A percentile compares a stretch with the other conserved stretches of the same genome.
phyloP scores from a whole-genome alignment of 805 yeast genomes.

The Starmera quercuum region DNA sequence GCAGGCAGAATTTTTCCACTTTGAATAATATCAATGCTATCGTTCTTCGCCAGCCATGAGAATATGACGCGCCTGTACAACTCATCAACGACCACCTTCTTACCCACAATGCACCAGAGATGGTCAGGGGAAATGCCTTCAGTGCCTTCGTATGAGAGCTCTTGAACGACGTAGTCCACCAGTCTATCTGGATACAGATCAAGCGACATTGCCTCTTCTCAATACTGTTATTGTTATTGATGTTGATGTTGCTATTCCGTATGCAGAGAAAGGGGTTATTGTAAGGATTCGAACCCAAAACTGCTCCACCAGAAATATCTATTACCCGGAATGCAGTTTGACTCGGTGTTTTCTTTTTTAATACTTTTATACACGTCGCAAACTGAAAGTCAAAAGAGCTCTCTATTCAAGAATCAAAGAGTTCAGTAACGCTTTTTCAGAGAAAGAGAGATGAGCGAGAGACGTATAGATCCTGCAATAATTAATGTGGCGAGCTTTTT shows the following conservation, averaged over 20 bases:
- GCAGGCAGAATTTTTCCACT: background rate
- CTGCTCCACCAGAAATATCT: too few species aligned
- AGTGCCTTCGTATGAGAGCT: conserved; percentile 27
- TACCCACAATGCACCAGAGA: conserved; percentile 25
- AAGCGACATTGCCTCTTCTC: background rate
- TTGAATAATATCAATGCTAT: conserved; percentile 8
- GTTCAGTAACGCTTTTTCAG: too few species aligned
- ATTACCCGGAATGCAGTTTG: too few species aligned
- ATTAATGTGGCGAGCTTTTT: conserved; percentile 61
- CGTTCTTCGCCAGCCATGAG: conserved; percentile 27
- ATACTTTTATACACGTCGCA: too few species aligned
- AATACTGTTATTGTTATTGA: too few species aligned
- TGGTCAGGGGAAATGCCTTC: conserved; percentile 22
- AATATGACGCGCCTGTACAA: conserved; percentile 26
- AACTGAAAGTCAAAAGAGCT: too few species aligned
- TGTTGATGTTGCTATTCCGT: too few species aligned
- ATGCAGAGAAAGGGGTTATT: too few species aligned
- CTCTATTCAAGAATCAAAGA: too few species aligned
- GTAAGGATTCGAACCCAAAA: too few species aligned
- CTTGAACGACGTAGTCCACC: conserved; percentile 24
- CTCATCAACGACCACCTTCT: conserved; percentile 19
- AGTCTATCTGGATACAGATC: conserved; percentile 24
- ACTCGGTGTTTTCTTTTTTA: too few species aligned
- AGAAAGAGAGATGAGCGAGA: too few species aligned
- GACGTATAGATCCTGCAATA: background rate